Base-by-base conservation (phyloP, 2,329 filamentous ascomycete species). In the Alternaria burnsii region DNA sequence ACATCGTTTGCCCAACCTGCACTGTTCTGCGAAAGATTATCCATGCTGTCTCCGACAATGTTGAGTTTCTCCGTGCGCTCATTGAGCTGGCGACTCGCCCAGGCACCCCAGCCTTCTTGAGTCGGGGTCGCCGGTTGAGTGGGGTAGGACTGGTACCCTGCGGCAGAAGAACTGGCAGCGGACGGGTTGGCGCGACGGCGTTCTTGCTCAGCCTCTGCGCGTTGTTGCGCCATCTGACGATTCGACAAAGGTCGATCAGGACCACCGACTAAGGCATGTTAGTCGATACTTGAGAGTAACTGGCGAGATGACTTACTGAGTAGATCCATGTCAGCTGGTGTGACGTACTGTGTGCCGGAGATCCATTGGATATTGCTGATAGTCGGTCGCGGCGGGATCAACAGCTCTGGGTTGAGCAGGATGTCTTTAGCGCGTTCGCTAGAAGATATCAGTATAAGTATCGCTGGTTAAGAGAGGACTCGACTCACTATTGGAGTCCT, bases 301-400 rank as follows among this genome's bases (percentile, higher is more conserved):
- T 46, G 26, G 7, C 44, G 9, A 28, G 14, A 24, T 26, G 30
- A 16, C 80, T 69, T 77, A 84, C 83, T 95, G 2, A 99, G 83
- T 2, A 97, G 80, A 73, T 98, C 95, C 72, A 99, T 88, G 71
- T 99, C 95, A 2, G 89, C 85, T 0, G 92, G 90, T 1, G 92
- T 93, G 46, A 99, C 86, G 70, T 96, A 91, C 78, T 97, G 94
- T 1, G 94, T 98, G 4, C 95, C 95, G 0, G 93, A 91, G 53
- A 99, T 93, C 95, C 95, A 99, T 79, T 98, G 93, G 38, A 99
- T 80, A 71, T 96, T 97, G 20, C 92, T 96, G 61, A 99, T 99
- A 0, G 93, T 97, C 1, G 95, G 95, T 2, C 95, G 88, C 12
- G 92, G 85, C 2, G 94, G 94, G 22, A 91, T 85, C 16, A 86